A percentile compares a stretch with the other conserved stretches of the same genome.
phyloP scores from a whole-genome alignment of 2,329 filamentous ascomycete genomes.

The Verticillium tricorpus region DNA sequence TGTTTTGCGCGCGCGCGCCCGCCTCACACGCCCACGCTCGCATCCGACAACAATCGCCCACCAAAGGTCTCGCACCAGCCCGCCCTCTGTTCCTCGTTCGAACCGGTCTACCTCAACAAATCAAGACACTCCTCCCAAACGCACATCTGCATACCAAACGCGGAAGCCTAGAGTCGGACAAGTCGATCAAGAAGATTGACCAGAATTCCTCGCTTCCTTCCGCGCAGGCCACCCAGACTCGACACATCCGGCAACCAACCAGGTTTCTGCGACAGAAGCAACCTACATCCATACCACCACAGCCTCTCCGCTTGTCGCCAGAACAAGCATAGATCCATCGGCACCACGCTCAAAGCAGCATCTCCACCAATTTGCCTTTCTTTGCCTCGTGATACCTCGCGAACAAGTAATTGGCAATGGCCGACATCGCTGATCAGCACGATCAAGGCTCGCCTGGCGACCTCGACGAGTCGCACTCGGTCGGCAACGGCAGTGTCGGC shows the following conservation, averaged over 20 bases:
- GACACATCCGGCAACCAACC: slow-evolving; percentile 45
- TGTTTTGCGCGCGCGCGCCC: not conserved
- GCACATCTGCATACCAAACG: slow-evolving; percentile 20
- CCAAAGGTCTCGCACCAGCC: not conserved
- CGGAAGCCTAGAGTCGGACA: slow-evolving; percentile 23
- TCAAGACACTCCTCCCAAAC: not conserved
- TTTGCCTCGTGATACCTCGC: slow-evolving; percentile 41
- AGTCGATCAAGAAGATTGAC: slow-evolving; percentile 32
- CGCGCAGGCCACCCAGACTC: slow-evolving; percentile 32
- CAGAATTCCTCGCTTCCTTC: slow-evolving; percentile 41
- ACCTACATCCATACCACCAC: slow-evolving; percentile 21
- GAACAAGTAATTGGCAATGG: slow-evolving; percentile 46
- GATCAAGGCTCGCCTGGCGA: slow-evolving; percentile 71
- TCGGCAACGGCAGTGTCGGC: slow-evolving; percentile 57
- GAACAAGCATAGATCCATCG: slow-evolving; percentile 63
- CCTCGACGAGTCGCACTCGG: slow-evolving; percentile 66
- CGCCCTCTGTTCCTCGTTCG: not conserved
- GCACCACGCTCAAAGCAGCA: slow-evolving; percentile 62
- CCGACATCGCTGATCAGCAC: slow-evolving; percentile 75
- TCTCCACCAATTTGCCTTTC: slow-evolving; percentile 56
- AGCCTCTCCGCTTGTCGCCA: slow-evolving; percentile 52
- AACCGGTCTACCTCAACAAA: slow-evolving; percentile 1
- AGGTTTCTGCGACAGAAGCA: slow-evolving; percentile 50
- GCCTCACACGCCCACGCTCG: slow-evolving; percentile 3
- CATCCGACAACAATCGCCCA: not conserved